Conservation (phyloP, 2,329 filamentous ascomycete genomes). For the Cephalotrichum gorgonifer region DNA sequence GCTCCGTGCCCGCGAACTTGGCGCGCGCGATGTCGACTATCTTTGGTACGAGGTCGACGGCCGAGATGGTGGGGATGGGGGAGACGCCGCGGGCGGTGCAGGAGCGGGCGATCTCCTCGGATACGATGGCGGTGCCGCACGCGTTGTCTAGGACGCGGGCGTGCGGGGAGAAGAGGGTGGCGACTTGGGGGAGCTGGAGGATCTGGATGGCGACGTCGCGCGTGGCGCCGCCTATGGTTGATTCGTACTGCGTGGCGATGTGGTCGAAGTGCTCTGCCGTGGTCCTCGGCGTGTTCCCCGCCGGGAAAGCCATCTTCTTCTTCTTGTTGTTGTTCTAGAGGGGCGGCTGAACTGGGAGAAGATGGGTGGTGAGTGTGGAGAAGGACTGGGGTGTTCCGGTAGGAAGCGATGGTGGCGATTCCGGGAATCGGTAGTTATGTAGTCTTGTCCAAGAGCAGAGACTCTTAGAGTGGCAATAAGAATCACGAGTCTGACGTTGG, state of each 20-base stretch:
- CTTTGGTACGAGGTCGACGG: constrained; percentile 11
- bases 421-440: too few species aligned
- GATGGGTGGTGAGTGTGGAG: too few species aligned
- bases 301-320: too few species aligned
- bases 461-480: too few species aligned
- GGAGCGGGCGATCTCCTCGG: constrained; percentile 11
- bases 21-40: constrained; percentile 12
- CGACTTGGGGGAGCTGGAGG: constrained; percentile 1
- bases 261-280: constrained; percentile 3
- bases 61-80: constrained; percentile 6
- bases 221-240: constrained; percentile 10
- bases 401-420: too few species aligned
- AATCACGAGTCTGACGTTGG: too few species aligned
- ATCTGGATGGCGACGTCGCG: constrained; percentile 9
- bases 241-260: constrained; percentile 11
- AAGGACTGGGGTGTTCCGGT: too few species aligned
- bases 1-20: constrained; percentile 6
- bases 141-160: constrained; percentile 16
- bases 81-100: background rate
- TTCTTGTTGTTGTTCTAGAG: too few species aligned
- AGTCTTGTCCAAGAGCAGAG: too few species aligned
- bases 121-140: constrained; percentile 15
- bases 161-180: background rate
- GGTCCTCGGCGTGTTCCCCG: constrained; percentile 1
- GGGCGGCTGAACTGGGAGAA: too few species aligned